phyloP scores from a whole-genome alignment of 2,329 filamentous ascomycete genomes.

The Phaeosphaeria sp. region DNA sequence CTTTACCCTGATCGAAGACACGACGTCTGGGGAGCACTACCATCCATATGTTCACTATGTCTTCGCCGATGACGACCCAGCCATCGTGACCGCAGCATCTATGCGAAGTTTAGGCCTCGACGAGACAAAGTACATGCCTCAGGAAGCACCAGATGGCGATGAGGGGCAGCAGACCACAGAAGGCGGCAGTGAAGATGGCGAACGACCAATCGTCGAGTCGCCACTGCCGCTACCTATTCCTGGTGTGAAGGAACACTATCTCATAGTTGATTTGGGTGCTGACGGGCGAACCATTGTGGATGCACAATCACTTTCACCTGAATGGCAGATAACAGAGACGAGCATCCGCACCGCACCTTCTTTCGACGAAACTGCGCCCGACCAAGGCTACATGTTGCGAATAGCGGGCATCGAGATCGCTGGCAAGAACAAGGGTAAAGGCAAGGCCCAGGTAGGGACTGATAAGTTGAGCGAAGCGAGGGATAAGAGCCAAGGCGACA shows the following conservation, averaged over 20 bases:
- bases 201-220: slow-evolving; percentile 39
- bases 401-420: slow-evolving; percentile 62
- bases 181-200: slow-evolving; percentile 30
- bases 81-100: slow-evolving; percentile 72
- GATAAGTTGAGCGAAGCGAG: slow-evolving; percentile 37
- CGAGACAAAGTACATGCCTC: slow-evolving; percentile 48
- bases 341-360: slow-evolving; percentile 66
- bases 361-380: slow-evolving; percentile 58
- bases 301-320: slow-evolving; percentile 73
- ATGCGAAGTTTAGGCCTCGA: slow-evolving; percentile 60
- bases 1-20: slow-evolving; percentile 84
- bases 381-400: slow-evolving; percentile 64
- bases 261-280: slow-evolving; percentile 61
- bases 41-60: slow-evolving; percentile 92
- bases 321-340: slow-evolving; percentile 71
- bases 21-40: slow-evolving; percentile 73
- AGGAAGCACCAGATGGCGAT: slow-evolving; percentile 26
- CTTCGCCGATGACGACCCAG: slow-evolving; percentile 88
- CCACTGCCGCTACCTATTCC: slow-evolving; percentile 56
- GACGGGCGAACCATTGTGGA: slow-evolving; percentile 64
- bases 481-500: slow-evolving; percentile 40
- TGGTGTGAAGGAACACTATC: slow-evolving; percentile 60
- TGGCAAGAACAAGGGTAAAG: slow-evolving; percentile 39
- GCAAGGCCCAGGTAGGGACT: slow-evolving; percentile 35
- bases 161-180: slow-evolving; percentile 19